Percentiles rank a stretch among this genome's conserved stretches.
Conservation (phyloP, 139 green algal species). For the Edaphochlamys debaryana region DNA sequence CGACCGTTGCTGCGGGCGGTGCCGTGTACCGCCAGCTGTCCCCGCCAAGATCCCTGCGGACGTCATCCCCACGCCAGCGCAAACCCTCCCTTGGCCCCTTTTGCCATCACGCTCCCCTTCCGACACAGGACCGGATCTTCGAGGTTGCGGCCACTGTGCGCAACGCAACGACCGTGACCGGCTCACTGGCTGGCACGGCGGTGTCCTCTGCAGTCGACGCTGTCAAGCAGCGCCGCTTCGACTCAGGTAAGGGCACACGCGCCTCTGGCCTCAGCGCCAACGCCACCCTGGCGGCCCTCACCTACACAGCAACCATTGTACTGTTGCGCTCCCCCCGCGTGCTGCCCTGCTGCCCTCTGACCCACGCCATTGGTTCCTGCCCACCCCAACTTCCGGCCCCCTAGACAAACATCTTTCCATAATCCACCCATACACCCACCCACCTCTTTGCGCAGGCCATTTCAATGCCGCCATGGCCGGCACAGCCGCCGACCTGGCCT, state of each 20-base stretch:
- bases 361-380: not conserved
- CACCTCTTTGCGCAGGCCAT: not conserved
- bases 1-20: too few species aligned
- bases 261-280: not conserved
- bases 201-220: not conserved
- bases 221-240: not conserved
- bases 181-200: conserved; percentile 5
- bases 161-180: not conserved
- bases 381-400: too few species aligned
- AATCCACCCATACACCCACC: not conserved
- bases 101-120: too few species aligned
- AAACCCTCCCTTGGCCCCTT: too few species aligned
- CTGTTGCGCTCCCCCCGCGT: not conserved
- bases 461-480: not conserved
- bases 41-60: too few species aligned
- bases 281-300: not conserved
- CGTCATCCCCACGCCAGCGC: too few species aligned
- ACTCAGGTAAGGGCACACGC: not conserved
- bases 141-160: not conserved
- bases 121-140: not conserved
- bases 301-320: not conserved
- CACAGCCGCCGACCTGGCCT: conserved; percentile 3
- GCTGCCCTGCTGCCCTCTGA: not conserved
- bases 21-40: too few species aligned
- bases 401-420: not conserved